phyloP scores from a whole-genome alignment of 2,329 filamentous ascomycete genomes.

The Colletotrichum chlorophyti region DNA sequence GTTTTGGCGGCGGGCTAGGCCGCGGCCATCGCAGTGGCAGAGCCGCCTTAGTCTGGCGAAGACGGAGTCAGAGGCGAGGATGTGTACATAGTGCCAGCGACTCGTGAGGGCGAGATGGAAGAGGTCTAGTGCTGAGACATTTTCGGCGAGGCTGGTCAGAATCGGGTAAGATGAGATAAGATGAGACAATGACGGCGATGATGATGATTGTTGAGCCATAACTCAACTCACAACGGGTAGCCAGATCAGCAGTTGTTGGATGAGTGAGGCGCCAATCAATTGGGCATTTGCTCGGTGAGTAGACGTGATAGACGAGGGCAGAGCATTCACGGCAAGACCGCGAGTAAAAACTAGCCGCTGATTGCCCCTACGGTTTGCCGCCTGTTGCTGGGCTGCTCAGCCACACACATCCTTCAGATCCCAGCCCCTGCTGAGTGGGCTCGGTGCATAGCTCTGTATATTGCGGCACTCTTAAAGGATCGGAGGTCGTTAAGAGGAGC shows the following conservation, averaged over 20 bases:
- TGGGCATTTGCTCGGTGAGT: no score
- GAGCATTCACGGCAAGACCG: no score
- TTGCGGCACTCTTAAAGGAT: no score
- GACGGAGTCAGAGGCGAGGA: constrained; percentile 3
- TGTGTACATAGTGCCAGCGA: constrained; percentile 2
- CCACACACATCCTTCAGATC: no score
- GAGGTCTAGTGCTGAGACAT: constrained; percentile 14
- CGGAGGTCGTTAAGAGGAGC: no score
- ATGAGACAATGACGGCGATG: not conserved
- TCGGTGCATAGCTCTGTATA: no score
- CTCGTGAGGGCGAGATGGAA: constrained; percentile 13
- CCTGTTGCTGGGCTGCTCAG: no score
- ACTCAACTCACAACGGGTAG: not conserved
- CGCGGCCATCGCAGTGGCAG: constrained; percentile 24
- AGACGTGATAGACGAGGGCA: no score
- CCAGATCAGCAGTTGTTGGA: not conserved
- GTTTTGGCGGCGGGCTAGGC: constrained; percentile 7
- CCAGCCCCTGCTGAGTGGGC: no score
- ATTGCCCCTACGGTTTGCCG: no score
- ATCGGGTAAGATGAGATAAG: constrained; percentile 18
- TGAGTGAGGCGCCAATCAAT: no score
- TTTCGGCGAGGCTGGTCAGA: constrained; percentile 5
- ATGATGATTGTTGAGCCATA: not conserved
- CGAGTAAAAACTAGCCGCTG: no score
- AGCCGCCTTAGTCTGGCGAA: constrained; percentile 15